Evolutionary conservation across 1,284 basidiomycete species (phyloP), one percentile per base, ranked within the genome.

Genomic region (Ceratobasidium papillatum): DNA sequence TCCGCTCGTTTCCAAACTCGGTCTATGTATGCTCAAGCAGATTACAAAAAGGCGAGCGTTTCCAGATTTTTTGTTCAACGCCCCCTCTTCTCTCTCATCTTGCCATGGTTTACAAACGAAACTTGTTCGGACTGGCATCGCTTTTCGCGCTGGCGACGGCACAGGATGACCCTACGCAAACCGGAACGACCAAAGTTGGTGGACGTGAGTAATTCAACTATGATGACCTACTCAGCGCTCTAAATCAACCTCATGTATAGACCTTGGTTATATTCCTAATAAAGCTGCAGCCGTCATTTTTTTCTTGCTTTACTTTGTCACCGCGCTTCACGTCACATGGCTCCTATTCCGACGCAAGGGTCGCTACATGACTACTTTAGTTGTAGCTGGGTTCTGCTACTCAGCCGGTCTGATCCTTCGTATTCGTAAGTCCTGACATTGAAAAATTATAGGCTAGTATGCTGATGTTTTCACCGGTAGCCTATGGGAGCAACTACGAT

Each of bases 281-380:
- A 56, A 34, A 41, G 25, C 36, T 17, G 32, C 65, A 2, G 65
- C 65, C 1, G 36, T 68, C 14, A 43, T 54, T n/a, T 54, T 43
- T 12, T 49, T 32, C 25, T 11, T 56, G 5, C 3, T 68, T 14
- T 68, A 56, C 34, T 27, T 56, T 17, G 19, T 65, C 30, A 52
- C 47, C 3, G 45, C 63, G n/a, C 30, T 65, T 14, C 59, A 47
- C 17, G 27, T 52, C 12, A 54, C 45, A 1, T 47, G 61, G 32
- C 27, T 61, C 34, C 27, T 38, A 8, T 38, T 43, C 17, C 45
- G 38, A 7, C 34, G 56, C 36, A 41, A 34, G 36, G 71, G 71
- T 1, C 47, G 61, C 17, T 74, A 74, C 22, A 74, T 74, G 71
- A 47, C 38, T 8, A 43, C 71, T 1, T 11, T 74, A 11, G 61